A percentile compares a stretch with the other conserved stretches of the same genome.
These are phyloP conservation scores for Paxillus ammoniavirescens DNA, from an alignment of 768 basidiomycete species.

Conservation along the genomic window DNA sequence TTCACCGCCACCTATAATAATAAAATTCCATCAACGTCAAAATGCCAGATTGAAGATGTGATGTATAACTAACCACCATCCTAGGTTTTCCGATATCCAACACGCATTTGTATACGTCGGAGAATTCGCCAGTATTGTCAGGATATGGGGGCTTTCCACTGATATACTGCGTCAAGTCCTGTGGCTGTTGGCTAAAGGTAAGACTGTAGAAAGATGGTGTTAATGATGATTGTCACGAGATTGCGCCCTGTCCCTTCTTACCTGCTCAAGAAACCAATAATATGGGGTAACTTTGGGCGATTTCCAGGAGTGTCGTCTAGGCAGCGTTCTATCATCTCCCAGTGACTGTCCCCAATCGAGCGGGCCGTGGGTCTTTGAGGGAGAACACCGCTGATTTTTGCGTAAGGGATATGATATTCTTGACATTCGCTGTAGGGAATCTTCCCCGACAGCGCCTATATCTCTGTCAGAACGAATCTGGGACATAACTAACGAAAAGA, in stretches of 20 bases:
- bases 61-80: neutral
- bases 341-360: constrained; percentile 1
- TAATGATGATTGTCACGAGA: too few species aligned
- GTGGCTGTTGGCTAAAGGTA: too few species aligned
- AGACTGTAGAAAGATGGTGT: too few species aligned
- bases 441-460: too few species aligned
- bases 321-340: constrained; percentile 6
- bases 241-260: too few species aligned
- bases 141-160: too few species aligned
- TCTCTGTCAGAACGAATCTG: too few species aligned
- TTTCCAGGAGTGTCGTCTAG: neutral
- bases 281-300: neutral
- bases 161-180: too few species aligned
- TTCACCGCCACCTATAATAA: constrained; percentile 4
- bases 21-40: neutral
- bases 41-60: neutral
- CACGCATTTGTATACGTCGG: constrained; percentile 37
- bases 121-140: too few species aligned
- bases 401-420: neutral
- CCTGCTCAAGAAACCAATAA: neutral
- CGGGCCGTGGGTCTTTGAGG: neutral
- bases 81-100: constrained; percentile 17
- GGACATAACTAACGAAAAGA: neutral
- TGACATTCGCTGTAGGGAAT: too few species aligned
- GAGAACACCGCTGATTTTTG: neutral